A percentile compares a stretch with the other conserved stretches of the same genome.
phyloP scores from a whole-genome alignment of 768 basidiomycete species.

The Phaffia tasmanica region DNA sequence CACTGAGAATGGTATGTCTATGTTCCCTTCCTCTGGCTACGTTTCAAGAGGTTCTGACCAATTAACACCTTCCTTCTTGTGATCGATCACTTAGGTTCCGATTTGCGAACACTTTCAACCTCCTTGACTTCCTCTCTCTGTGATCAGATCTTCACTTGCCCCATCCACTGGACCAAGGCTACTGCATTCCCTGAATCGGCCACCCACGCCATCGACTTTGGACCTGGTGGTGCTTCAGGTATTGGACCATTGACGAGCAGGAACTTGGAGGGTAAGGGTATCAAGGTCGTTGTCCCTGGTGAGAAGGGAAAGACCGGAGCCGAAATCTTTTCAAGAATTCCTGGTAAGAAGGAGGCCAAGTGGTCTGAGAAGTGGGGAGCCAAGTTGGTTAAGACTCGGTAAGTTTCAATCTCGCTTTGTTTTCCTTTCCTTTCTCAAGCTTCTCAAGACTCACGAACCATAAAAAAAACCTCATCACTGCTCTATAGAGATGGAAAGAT shows the following conservation, averaged over 20 bases:
- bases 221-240: constrained; percentile 84
- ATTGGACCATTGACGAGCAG: constrained; percentile 82
- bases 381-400: constrained; percentile 78
- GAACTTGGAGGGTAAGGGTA: constrained; percentile 85
- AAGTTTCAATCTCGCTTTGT: constrained; percentile 30
- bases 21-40: constrained; percentile 15
- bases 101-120: constrained; percentile 57
- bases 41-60: not conserved
- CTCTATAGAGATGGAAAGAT: constrained; percentile 70
- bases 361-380: constrained; percentile 88
- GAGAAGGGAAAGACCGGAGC: constrained; percentile 79
- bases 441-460: not conserved
- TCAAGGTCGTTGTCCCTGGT: constrained; percentile 80
- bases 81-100: constrained; percentile 52
- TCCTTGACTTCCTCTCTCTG: constrained; percentile 79
- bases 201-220: constrained; percentile 93
- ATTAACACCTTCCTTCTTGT: constrained; percentile 27
- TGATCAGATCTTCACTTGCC: constrained; percentile 81
- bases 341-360: constrained; percentile 66
- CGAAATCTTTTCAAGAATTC: constrained; percentile 62
- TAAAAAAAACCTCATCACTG: constrained; percentile 9
- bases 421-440: not conserved
- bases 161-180: constrained; percentile 87
- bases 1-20: constrained; percentile 71
- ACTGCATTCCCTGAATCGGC: constrained; percentile 80